A percentile compares a stretch with the other conserved stretches of the same genome.
Evolutionary conservation across 2,329 filamentous ascomycete genomes (phyloP).

Genomic region (Alternaria ethzedia): DNA sequence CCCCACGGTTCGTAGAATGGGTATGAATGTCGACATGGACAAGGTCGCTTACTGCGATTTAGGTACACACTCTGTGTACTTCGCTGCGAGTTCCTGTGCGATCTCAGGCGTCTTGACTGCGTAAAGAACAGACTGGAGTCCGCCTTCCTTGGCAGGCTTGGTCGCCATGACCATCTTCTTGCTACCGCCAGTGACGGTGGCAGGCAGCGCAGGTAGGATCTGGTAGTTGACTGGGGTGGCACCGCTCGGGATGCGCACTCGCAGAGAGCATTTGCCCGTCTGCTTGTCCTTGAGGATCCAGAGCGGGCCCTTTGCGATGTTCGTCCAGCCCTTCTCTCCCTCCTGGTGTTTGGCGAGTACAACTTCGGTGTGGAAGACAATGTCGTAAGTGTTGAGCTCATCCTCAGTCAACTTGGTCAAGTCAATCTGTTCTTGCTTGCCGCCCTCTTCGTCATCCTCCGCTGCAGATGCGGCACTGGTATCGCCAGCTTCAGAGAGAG

Average conservation of each 20-base stretch:
- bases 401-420: conserved; percentile 42
- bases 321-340: conserved; percentile 40
- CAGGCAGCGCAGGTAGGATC: conserved; percentile 34
- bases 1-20: background rate
- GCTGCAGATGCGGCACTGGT: conserved; percentile 36
- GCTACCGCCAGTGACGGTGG: conserved; percentile 30
- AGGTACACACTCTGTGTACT: conserved; percentile 38
- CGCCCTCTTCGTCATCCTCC: conserved; percentile 39
- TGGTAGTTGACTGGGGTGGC: conserved; percentile 41
- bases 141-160: conserved; percentile 33
- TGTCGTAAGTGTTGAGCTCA: conserved; percentile 38
- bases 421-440: conserved; percentile 37
- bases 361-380: conserved; percentile 41
- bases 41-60: conserved; percentile 14
- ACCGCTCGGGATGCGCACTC: conserved; percentile 43
- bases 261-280: conserved; percentile 39
- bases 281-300: conserved; percentile 48
- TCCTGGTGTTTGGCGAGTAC: conserved; percentile 38
- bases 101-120: conserved; percentile 37
- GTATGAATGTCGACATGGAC: background rate
- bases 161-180: conserved; percentile 40
- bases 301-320: conserved; percentile 39
- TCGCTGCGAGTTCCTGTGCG: conserved; percentile 37
- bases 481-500: conserved; percentile 41
- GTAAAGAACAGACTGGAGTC: conserved; percentile 28